Evolutionary conservation across 345 rosid species (phyloP), one percentile per base, ranked within the genome.

Genomic region (Aethionema arabicum): DNA sequence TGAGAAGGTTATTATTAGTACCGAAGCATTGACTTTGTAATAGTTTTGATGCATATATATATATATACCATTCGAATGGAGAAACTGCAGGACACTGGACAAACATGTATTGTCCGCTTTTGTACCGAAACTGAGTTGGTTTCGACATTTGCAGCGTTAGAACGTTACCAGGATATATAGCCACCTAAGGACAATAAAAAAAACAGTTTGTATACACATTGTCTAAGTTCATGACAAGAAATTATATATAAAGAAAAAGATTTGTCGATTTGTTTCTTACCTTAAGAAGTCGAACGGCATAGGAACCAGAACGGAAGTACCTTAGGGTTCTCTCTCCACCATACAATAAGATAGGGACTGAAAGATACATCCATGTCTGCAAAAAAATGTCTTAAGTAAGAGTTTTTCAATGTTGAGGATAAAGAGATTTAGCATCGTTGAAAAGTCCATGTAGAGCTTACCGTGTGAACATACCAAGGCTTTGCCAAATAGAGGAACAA

Each of bases 41-140:
- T 41, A 4, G 7, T 41, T 4, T 35, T 1, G 1, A 4, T 5
- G n/a, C 39, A 16, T 51, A 41, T 5, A 32, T 72, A n/a, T n/a
- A n/a, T 4, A 32, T 72, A 69, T 76, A 87, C 99, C 99, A 93
- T 56, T 93, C 99, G 54, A 93, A 93, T 48, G 97, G 95, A 31
- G 99, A 93, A 77, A 93, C 85, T n/a, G 92, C 95, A 60, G 99
- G 97, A 70, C 99, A 93, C 32, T 93, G 97, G 32, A 93, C 90
- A 36, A 93, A 93, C 96, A 93, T 93, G 82, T 93, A 93, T 63
- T 93, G 99, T 56, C 99, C 99, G 29, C 99, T 90, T 75, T 84
- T 93, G 79, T 93, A 84, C 32, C 85, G 87, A 57, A 90, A 93
- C 16, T 87, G 97, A 52, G 83, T 61, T 47, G 99, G 99, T 81